Base-by-base conservation (phyloP, 768 basidiomycete species). In the Wakefieldia striispora region DNA sequence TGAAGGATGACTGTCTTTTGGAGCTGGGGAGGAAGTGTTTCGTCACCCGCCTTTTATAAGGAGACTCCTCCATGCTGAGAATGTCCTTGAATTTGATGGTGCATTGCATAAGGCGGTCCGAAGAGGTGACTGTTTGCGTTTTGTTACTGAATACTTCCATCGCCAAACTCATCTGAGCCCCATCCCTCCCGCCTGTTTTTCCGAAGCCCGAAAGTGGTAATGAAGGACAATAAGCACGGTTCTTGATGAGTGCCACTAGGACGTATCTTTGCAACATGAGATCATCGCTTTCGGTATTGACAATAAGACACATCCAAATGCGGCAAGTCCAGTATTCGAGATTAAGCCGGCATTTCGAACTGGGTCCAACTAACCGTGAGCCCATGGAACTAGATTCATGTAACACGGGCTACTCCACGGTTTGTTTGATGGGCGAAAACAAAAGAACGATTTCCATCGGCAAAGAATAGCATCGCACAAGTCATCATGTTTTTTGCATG, bases 271-370 rank as follows among this genome's bases (percentile, higher is more conserved):
- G 5, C 33, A 13, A 31, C 44, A 57, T 55, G 63, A 40, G 53
- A 49, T n/a, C n/a, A 3, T 47, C 12, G 19, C 45, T 50, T 50
- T 27, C 16, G 16, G 26, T 36, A 1, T 33, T 40, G 10, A 63
- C 63, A 64, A 64, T 64, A 56, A 52, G 26, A 29, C 19, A 6
- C 27, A 7, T 40, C 63, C 55, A 48, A 50, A 64, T 58, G 3
- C 2, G 42, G 63, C 20, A 64, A 56, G 47, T 50, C 23, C 56
- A 63, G 56, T 60, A 21, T 51, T 60, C 35, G 9, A 19, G 3
- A 14, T 34, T 4, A 35, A 40, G 11, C 3, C 41, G 26, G 35
- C 23, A 5, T n/a, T 17, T 21, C 23, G 38, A 26, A 37, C 42
- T 19, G 33, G 40, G 4, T 11, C 23, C 13, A 29, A 35, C 11